A percentile compares a stretch with the other conserved stretches of the same genome.
phyloP scores from a whole-genome alignment of 2,329 filamentous ascomycete genomes.

The Chrysosporium keratinophilum region DNA sequence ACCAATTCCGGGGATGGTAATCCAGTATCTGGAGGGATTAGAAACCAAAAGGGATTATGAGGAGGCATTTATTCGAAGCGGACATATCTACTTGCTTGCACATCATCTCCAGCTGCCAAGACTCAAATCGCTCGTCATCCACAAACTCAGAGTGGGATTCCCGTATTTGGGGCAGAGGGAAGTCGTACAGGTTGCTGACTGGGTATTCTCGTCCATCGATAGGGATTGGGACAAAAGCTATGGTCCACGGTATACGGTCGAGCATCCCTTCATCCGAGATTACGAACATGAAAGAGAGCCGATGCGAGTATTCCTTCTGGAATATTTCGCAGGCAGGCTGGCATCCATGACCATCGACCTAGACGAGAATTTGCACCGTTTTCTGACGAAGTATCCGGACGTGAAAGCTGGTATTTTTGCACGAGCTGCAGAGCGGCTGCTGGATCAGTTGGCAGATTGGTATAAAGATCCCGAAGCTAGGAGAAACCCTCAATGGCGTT shows the following conservation, averaged over 20 bases:
- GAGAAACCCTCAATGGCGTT: not conserved
- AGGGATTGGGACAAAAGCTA: not conserved
- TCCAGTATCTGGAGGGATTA: slow-evolving; percentile 10
- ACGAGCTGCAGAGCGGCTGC: not conserved
- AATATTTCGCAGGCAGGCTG: slow-evolving; percentile 7
- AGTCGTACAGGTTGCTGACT: slow-evolving; percentile 5
- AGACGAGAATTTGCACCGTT: not conserved
- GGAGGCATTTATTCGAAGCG: slow-evolving; percentile 5
- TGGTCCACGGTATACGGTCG: not conserved
- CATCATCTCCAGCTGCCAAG: slow-evolving; percentile 3
- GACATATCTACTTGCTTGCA: slow-evolving; percentile 6
- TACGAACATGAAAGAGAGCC: slow-evolving; percentile 10
- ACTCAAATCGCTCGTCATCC: slow-evolving; percentile 6
- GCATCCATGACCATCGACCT: not conserved
- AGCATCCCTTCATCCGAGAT: not conserved
- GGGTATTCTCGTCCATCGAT: slow-evolving; percentile 1
- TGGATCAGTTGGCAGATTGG: not conserved
- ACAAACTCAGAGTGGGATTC: slow-evolving; percentile 9
- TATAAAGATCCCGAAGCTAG: not conserved
- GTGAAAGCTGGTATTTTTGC: slow-evolving; percentile 1
- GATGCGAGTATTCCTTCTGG: slow-evolving; percentile 8
- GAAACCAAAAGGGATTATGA: slow-evolving; percentile 4
- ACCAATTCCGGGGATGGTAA: not conserved
- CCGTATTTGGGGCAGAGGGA: not conserved
- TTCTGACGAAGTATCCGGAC: slow-evolving; percentile 2